Percentiles rank a stretch among this genome's conserved stretches.
These are phyloP conservation scores for Dothistroma septosporum DNA, from an alignment of 2,329 filamentous ascomycete genomes.

Conservation along the genomic window DNA sequence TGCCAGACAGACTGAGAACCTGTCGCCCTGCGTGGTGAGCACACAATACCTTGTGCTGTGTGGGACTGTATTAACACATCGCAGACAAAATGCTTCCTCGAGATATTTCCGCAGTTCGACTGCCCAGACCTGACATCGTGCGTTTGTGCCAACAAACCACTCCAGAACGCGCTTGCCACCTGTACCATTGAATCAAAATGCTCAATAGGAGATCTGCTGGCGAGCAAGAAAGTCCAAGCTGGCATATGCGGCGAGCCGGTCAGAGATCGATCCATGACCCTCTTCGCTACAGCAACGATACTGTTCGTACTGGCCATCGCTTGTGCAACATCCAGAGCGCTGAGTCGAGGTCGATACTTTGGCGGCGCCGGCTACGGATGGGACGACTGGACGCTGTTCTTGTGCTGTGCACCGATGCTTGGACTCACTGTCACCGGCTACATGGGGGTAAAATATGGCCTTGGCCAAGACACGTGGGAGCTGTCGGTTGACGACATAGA, in stretches of 20 bases:
- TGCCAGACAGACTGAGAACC: neutral
- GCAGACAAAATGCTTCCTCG: constrained; percentile 8
- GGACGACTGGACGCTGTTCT: constrained; percentile 11
- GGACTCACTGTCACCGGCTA: constrained; percentile 6
- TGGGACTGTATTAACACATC: neutral
- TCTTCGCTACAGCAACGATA: neutral
- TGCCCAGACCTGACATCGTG: constrained; percentile 4
- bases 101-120: constrained; percentile 6
- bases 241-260: constrained; percentile 1
- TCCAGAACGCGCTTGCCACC: neutral
- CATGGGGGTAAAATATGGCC: constrained; percentile 10
- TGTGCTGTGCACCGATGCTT: constrained; percentile 9
- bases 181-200: constrained; percentile 3
- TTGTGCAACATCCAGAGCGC: neutral
- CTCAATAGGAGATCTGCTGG: constrained; percentile 1
- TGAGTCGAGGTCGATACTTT: neutral
- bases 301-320: constrained; percentile 1
- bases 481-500: constrained; percentile 3
- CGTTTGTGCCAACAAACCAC: constrained; percentile 2
- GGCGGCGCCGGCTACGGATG: constrained; percentile 12
- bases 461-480: constrained; percentile 10
- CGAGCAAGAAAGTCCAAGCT: constrained; percentile 3
- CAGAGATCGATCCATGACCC: neutral
- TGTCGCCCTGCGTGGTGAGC: constrained; percentile 4
- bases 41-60: neutral